A percentile compares a stretch with the other conserved stretches of the same genome.
phyloP scores from a whole-genome alignment of 208 protist genomes.

The Acanthamoeba sp. region DNA sequence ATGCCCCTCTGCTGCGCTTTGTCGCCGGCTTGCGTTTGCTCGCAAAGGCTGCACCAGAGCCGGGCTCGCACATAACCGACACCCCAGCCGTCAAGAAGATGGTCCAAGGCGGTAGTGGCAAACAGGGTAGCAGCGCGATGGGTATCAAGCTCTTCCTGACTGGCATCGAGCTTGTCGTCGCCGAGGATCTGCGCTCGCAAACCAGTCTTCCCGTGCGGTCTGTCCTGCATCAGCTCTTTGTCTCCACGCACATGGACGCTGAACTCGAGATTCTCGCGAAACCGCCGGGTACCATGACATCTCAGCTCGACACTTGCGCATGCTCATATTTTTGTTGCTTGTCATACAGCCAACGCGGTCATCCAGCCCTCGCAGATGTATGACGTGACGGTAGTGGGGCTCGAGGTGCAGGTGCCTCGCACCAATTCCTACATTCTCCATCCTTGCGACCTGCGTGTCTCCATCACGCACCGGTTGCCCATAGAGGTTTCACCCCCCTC shows the following conservation, averaged over 20 bases:
- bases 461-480: background rate
- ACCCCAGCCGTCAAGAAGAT: background rate
- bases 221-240: constrained; percentile 30
- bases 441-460: constrained; percentile 32
- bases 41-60: background rate
- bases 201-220: background rate
- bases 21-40: background rate
- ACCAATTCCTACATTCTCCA: constrained; percentile 72
- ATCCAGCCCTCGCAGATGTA: constrained; percentile 43
- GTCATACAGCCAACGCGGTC: background rate
- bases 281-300: background rate
- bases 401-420: constrained; percentile 10
- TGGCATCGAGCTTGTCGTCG: constrained; percentile 24
- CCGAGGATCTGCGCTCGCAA: background rate
- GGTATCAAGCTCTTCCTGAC: constrained; percentile 61
- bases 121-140: background rate
- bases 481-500: background rate
- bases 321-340: background rate
- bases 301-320: background rate
- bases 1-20: constrained; percentile 8
- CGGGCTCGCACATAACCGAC: too few species aligned
- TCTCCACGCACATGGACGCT: constrained; percentile 47
- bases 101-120: background rate
- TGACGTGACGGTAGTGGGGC: constrained; percentile 34
- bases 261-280: background rate